These are phyloP conservation scores for Eucalyptus fibrosa DNA, from an alignment of 345 rosid genomes.

Conservation along the genomic window DNA sequence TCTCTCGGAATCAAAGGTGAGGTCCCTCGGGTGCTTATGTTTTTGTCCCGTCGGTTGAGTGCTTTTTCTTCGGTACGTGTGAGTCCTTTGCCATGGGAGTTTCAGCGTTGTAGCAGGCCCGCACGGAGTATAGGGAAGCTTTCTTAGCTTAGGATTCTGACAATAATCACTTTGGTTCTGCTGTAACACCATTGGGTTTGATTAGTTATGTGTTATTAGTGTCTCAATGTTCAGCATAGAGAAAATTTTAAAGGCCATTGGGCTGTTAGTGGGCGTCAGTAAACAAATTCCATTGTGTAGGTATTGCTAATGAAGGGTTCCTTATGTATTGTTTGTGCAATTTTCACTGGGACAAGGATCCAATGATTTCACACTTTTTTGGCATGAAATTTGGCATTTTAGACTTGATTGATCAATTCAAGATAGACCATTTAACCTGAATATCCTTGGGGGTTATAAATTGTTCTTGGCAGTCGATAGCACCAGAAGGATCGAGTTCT, in stretches of 20 bases:
- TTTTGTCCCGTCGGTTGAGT: not conserved
- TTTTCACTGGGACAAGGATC: not conserved
- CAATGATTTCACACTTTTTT: not conserved
- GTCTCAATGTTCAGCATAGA: not conserved
- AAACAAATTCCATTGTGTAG: not conserved
- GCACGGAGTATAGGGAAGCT: not conserved
- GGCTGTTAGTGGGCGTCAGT: not conserved
- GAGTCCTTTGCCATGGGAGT: not conserved
- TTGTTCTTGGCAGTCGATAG: not conserved
- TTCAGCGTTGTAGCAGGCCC: not conserved
- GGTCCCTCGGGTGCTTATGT: not conserved
- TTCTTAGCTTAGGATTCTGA: not conserved
- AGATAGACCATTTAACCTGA: not conserved
- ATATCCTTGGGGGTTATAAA: not conserved
- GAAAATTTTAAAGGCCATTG: not conserved
- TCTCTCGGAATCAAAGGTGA: slow-evolving; percentile 90
- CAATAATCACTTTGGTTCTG: not conserved
- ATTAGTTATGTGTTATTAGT: not conserved
- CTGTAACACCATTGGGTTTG: not conserved
- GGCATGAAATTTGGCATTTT: not conserved
- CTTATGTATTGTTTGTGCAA: not conserved
- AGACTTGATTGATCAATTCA: not conserved
- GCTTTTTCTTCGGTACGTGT: not conserved
- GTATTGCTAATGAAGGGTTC: not conserved
- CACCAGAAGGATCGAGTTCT: not conserved